Evolutionary conservation across 352 stramenopile genomes (phyloP).

Genomic region (Hyphochytrium catenoides): DNA sequence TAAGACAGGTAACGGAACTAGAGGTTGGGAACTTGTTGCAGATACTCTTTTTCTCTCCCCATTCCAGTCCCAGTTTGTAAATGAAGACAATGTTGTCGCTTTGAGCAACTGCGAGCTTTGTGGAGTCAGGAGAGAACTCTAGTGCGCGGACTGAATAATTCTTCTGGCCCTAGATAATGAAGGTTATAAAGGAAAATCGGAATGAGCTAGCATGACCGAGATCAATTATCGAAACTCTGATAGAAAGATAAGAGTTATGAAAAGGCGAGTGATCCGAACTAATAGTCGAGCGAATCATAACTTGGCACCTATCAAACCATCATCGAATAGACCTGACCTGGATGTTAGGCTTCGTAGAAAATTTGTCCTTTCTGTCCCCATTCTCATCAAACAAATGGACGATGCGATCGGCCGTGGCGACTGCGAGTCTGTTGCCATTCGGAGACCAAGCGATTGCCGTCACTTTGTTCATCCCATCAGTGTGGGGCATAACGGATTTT

Average conservation of each 20-base stretch:
- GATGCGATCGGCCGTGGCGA: slow-evolving; percentile 76
- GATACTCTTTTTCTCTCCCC: slow-evolving; percentile 85
- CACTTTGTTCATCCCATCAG: slow-evolving; percentile 70
- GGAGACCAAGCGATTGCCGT: slow-evolving; percentile 72
- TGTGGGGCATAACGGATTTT: slow-evolving; percentile 67
- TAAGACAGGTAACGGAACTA: slow-evolving; percentile 53
- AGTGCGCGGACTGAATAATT: slow-evolving; percentile 77
- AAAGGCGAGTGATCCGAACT: no score
- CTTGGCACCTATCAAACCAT: no score
- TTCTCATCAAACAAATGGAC: slow-evolving; percentile 75
- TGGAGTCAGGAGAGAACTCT: slow-evolving; percentile 72
- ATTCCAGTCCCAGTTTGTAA: slow-evolving; percentile 81
- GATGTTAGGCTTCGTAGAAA: slow-evolving; percentile 87
- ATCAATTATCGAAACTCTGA: no score
- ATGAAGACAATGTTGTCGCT: slow-evolving; percentile 90
- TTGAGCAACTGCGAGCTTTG: slow-evolving; percentile 80
- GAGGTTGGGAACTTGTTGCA: slow-evolving; percentile 81
- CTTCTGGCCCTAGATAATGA: slow-evolving; percentile 34
- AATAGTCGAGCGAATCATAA: no score
- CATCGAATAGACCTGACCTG: no score
- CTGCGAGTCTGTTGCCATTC: slow-evolving; percentile 71
- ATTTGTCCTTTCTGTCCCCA: slow-evolving; percentile 78
- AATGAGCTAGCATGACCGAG: no score
- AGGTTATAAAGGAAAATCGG: no score
- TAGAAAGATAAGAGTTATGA: no score